phyloP scores from a whole-genome alignment of 768 basidiomycete species.

The Xerocomellus amylosporus region DNA sequence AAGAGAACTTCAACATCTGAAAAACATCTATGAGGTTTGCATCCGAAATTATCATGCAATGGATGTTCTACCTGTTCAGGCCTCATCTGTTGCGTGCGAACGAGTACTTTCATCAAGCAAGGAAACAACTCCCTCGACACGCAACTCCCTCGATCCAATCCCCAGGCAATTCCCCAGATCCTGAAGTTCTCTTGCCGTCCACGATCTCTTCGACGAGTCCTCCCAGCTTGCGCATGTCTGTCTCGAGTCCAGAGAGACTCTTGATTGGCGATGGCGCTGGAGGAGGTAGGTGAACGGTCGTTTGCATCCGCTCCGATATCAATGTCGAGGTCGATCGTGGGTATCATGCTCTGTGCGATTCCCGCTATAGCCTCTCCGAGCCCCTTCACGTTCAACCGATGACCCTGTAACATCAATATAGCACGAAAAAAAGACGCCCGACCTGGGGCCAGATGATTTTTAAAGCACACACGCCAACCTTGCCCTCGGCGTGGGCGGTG shows the following conservation, averaged over 20 bases:
- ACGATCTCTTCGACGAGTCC: slow-evolving; percentile 91
- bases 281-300: slow-evolving; percentile 41
- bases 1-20: no score
- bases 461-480: slow-evolving; percentile 98
- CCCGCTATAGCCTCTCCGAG: no score
- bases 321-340: slow-evolving; percentile 88
- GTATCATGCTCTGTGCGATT: slow-evolving; percentile 49
- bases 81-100: no score
- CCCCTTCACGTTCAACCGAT: slow-evolving; percentile 30
- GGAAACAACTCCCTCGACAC: no score
- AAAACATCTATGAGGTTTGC: no score
- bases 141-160: no score
- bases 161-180: no score
- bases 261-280: slow-evolving; percentile 96
- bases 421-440: neutral
- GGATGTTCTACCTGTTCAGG: no score
- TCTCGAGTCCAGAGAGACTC: slow-evolving; percentile 95
- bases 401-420: neutral
- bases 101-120: no score
- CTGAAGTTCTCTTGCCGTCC: slow-evolving; percentile 53
- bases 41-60: no score
- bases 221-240: slow-evolving; percentile 97
- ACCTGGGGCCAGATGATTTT: slow-evolving; percentile 76
- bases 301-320: slow-evolving; percentile 98
- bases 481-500: slow-evolving; percentile 89